A percentile compares a stretch with the other conserved stretches of the same genome.
Conservation (phyloP, 805 yeast species). For the Groenewaldozyma salmanticensis region DNA sequence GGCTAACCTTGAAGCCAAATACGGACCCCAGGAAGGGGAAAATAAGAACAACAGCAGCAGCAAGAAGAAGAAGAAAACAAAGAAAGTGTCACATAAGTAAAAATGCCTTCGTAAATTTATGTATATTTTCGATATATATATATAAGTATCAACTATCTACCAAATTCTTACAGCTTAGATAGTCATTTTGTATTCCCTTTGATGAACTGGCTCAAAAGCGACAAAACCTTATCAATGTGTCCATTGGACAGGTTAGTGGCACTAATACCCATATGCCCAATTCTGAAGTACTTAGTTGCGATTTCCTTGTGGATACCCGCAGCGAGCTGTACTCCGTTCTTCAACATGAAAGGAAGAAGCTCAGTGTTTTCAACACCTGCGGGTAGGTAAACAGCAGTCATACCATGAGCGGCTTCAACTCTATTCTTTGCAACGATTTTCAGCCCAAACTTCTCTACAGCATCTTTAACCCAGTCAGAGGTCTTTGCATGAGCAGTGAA, state of each 20-base stretch:
- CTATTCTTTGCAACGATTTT: conserved; percentile 53
- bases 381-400: conserved; percentile 78
- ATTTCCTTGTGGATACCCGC: conserved; percentile 84
- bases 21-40: conserved; percentile 12
- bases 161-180: not conserved
- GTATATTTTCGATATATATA: too few relatives aligned
- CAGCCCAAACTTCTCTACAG: conserved; percentile 50
- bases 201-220: conserved; percentile 27
- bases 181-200: not conserved
- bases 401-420: conserved; percentile 72
- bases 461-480: conserved; percentile 56
- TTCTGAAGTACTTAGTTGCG: conserved; percentile 74
- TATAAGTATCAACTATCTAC: too few relatives aligned
- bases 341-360: conserved; percentile 45
- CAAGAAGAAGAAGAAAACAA: not conserved
- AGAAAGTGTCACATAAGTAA: not conserved
- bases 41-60: conserved; percentile 5
- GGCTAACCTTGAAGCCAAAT: conserved; percentile 27
- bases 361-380: conserved; percentile 62
- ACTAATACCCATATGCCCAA: conserved; percentile 93
- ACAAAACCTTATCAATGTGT: conserved; percentile 43
- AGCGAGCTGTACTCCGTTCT: conserved; percentile 68
- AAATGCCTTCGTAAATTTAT: not conserved
- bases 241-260: conserved; percentile 46
- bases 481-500: conserved; percentile 52